Evolutionary conservation across 352 stramenopile species (phyloP), one percentile per base, ranked within the genome.

Genomic region (Phytopythium litorale): DNA sequence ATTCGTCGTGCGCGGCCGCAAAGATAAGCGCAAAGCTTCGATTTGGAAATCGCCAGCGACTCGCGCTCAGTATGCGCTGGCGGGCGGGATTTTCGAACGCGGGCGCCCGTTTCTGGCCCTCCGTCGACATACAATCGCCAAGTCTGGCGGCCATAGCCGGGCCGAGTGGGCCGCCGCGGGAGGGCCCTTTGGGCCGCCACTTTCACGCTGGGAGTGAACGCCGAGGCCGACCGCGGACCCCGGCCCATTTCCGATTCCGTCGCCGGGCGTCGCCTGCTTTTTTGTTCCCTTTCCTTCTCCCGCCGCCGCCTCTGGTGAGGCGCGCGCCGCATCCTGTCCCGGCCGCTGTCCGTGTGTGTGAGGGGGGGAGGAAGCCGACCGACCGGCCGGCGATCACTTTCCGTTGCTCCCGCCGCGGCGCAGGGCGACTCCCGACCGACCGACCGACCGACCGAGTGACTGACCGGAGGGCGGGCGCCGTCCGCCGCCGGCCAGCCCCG

Each of bases 21-120:
- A 53, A 53, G 46, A 53, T 53, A 53, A 53, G 46, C 46, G 23
- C 46, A 9, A 53, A 53, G 6, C 19, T 53, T 53, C 46, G 46
- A 53, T 32, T 21, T 53, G 46, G 46, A 53, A 53, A 53, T 1
- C 46, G 23, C 0, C 12, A 8, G 23, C 7, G 23, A 53, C 46
- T 53, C 33, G 46, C 21, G 18, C 13, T 53, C 11, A 28, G 46
- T 53, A 53, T 33, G 23, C 40, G 25, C 18, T n/a, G 2, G 7
- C 13, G 16, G 46, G 12, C 23, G 46, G 23, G 46, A 53, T 53
- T 53, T 53, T 53, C 46, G 46, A 53, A 53, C 23, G 46, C 23
- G 6, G 21, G 11, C 21, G 23, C 46, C 23, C 46, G 46, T 53
- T 28, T 53, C 9, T 53, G 46, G 45, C 43, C 15, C 16, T 5